Percentiles rank a stretch among this genome's conserved stretches.
These are phyloP conservation scores for Pisolithus tinctorius DNA, from an alignment of 768 basidiomycete genomes.

Conservation along the genomic window DNA sequence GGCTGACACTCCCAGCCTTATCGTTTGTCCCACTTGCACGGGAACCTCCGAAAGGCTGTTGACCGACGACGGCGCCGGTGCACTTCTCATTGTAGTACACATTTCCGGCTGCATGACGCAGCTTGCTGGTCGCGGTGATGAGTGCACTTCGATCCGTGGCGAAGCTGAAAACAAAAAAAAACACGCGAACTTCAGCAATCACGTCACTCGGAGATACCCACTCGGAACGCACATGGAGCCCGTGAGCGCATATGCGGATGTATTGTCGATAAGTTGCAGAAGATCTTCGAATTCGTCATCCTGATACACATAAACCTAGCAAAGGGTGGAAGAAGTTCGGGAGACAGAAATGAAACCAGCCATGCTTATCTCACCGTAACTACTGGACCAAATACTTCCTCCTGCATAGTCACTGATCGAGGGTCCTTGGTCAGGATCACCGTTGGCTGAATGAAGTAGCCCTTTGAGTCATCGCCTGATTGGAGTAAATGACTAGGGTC, in stretches of 20 bases:
- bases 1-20: constrained; percentile 82
- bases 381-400: constrained; percentile 98
- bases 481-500: background rate
- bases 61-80: constrained; percentile 95
- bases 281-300: constrained; percentile 85
- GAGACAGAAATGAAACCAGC: background rate
- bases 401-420: constrained; percentile 78
- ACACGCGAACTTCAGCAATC: constrained; percentile 5
- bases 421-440: constrained; percentile 92
- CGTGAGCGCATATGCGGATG: constrained; percentile 88
- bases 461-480: constrained; percentile 79
- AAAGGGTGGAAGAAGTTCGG: background rate
- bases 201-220: background rate
- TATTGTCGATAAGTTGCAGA: constrained; percentile 77
- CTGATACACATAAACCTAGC: constrained; percentile 79
- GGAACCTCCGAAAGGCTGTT: constrained; percentile 96
- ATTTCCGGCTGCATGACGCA: constrained; percentile 92
- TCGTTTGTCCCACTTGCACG: constrained; percentile 95
- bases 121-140: constrained; percentile 67
- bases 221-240: constrained; percentile 70
- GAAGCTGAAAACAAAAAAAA: constrained; percentile 48
- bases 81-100: constrained; percentile 99
- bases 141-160: constrained; percentile 75
- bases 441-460: constrained; percentile 92
- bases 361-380: constrained; percentile 54